Conservation (phyloP, 495 filamentous ascomycete genomes). For the Neurospora sublineolata region DNA sequence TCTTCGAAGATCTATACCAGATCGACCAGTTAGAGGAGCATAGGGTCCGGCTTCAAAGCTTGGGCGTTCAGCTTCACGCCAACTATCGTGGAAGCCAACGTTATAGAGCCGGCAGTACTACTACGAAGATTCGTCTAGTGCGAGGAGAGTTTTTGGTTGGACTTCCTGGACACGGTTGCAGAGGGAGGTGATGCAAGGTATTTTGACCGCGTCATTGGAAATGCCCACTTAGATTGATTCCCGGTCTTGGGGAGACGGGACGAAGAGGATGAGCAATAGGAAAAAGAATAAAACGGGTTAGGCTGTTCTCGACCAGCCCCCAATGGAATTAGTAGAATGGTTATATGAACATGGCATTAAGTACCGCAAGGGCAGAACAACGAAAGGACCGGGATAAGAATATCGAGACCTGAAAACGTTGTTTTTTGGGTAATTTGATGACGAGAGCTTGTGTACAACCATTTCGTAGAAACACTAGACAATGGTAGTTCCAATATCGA, state of each 20-base stretch:
- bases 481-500: too few relatives aligned
- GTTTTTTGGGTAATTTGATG: too few relatives aligned
- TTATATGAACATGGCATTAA: too few relatives aligned
- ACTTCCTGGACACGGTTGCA: neutral
- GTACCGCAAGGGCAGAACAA: too few relatives aligned
- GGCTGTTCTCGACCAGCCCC: neutral
- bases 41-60: neutral
- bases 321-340: neutral
- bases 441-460: too few relatives aligned
- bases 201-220: neutral
- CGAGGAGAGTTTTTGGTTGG: neutral
- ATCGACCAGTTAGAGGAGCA: neutral
- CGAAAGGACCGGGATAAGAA: too few relatives aligned
- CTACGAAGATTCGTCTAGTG: neutral
- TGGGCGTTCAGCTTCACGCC: neutral
- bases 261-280: neutral
- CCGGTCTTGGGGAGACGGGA: too few relatives aligned
- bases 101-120: neutral
- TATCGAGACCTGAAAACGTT: too few relatives aligned
- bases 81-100: neutral
- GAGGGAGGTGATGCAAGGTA: neutral
- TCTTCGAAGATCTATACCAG: neutral
- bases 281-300: neutral
- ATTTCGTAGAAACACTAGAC: too few relatives aligned
- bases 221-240: neutral